These are phyloP conservation scores for Galeopsis tetrahit DNA, from an alignment of 257 asterid genomes.

Conservation along the genomic window DNA sequence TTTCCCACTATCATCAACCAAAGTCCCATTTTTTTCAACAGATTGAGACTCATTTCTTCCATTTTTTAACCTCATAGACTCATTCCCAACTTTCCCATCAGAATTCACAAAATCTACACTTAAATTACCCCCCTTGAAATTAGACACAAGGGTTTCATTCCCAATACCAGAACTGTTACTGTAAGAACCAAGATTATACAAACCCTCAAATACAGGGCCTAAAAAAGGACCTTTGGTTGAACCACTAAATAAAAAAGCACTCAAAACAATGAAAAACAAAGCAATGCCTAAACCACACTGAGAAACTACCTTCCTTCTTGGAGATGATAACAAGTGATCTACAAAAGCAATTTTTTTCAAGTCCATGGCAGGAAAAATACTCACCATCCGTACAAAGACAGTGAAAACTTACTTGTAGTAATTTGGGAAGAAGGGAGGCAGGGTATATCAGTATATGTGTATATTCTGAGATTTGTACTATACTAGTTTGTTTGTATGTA, in stretches of 20 bases:
- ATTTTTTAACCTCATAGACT: slow-evolving; percentile 34
- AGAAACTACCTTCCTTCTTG: slow-evolving; percentile 62
- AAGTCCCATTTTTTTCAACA: slow-evolving; percentile 31
- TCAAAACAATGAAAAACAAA: slow-evolving; percentile 52
- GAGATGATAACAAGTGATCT: slow-evolving; percentile 58
- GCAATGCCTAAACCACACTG: slow-evolving; percentile 58
- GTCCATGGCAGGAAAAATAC: slow-evolving; percentile 51
- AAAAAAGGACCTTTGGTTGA: slow-evolving; percentile 59
- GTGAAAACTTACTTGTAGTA: neutral
- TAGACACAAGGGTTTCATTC: slow-evolving; percentile 41
- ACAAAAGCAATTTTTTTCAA: slow-evolving; percentile 55
- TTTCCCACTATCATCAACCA: slow-evolving; percentile 34
- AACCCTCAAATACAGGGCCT: slow-evolving; percentile 55
- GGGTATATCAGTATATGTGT: neutral
- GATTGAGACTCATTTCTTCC: slow-evolving; percentile 34
- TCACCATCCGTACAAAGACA: slow-evolving; percentile 34
- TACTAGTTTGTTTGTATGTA: neutral
- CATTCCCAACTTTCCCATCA: slow-evolving; percentile 43
- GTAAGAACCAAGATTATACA: slow-evolving; percentile 41
- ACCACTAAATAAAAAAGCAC: slow-evolving; percentile 48
- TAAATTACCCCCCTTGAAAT: slow-evolving; percentile 32
- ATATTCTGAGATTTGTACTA: neutral
- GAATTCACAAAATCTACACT: slow-evolving; percentile 36
- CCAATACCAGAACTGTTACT: slow-evolving; percentile 27
- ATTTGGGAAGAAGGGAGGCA: neutral